Base-by-base conservation (phyloP, 192 early-diverging fungal species). In the Thamnidium elegans region DNA sequence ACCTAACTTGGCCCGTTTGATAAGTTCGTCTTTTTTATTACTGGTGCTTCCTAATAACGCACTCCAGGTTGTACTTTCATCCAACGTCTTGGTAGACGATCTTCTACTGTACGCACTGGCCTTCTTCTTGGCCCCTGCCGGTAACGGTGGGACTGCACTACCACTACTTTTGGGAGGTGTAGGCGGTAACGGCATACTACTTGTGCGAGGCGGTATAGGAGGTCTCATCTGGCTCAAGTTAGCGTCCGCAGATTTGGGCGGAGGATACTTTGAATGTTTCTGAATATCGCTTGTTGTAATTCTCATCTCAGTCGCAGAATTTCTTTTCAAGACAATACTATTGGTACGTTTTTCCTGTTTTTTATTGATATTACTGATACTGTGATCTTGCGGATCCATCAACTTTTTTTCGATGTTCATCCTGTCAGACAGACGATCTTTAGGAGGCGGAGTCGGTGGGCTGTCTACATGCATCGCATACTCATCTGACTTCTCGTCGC, bases 161-260 rank as follows among this genome's bases (percentile, higher is more conserved):
- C 17, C 11, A 14, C 21, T 42, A 14, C 21, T 42, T 14, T 59
- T 59, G 10, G 36, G 11, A 1, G 34, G 19, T 11, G 32, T 7
- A 1, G 21, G 58, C 7, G 56, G 20, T 43, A 58, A 21, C 13
- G 58, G 58, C 39, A 59, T 59, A 30, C 58, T 59, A 26, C 58
- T 59, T 44, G 17, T 59, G 4, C 58, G 58, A 30, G 58, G 58
- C 10, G 58, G 58, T 43, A 59, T 59, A 26, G 21, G 7, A 2
- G 43, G 10, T 26, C 21, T 59, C 3, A 21, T 59, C 8, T 20
- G 43, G 4, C 4, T 48, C 46, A 48, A 48, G 17, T 48, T 39
- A 6, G 9, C 36, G 9, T 39, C 36, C 0, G 36, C 36, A 0
- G 36, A 39, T 39, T 39, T 39, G 1, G 36, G 36, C 4, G 36